Evolutionary conservation across 805 yeast species (phyloP), one percentile per base, ranked within the genome.

Genomic region (Lipomyces chichibuensis): DNA sequence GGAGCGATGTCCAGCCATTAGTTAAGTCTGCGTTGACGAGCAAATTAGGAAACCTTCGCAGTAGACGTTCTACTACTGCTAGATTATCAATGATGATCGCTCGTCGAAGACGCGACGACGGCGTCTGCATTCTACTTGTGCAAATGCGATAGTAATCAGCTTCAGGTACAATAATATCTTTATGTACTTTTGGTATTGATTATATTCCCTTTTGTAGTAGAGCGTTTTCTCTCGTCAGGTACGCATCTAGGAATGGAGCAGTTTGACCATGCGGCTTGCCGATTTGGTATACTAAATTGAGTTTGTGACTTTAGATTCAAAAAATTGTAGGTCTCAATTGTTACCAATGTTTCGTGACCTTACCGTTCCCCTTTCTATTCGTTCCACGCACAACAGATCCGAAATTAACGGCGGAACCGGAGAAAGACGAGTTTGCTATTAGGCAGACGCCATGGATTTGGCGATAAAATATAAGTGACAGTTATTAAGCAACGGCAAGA

Each of bases 1-100:
- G 97, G 58, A 91, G 79, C 51, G 89, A 87, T 17, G 90, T 83
- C 97, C 97, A 91, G 1, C 97, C 97, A 74, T 88, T 86, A 27
- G 75, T 37, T 13, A 60, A 27, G 74, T 92, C 90, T 29, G 87
- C 80, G 74, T 90, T 89, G 67, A 87, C 87, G 69, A 91, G 76
- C 52, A 90, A 80, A 39, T 86, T 88, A 0, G 96, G 95, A 71
- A 82, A 88, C 51, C 92, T 81, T 62, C 83, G 81, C n/a, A 91
- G 77, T 6, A 91, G 79, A 32, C 94, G 83, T 70, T 84, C 82
- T 20, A 87, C 92, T 14, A 88, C 87, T 46, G 85, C 80, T 25
- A 85, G 79, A 67, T 88, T 87, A 61, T 91, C 92, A 46, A 82
- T 81, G 4, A 82, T 79, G 27, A 92, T 83, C 1, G 95, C 92